These are phyloP conservation scores for Exophiala aquamarina DNA, from an alignment of 2,329 filamentous ascomycete species.

Conservation along the genomic window DNA sequence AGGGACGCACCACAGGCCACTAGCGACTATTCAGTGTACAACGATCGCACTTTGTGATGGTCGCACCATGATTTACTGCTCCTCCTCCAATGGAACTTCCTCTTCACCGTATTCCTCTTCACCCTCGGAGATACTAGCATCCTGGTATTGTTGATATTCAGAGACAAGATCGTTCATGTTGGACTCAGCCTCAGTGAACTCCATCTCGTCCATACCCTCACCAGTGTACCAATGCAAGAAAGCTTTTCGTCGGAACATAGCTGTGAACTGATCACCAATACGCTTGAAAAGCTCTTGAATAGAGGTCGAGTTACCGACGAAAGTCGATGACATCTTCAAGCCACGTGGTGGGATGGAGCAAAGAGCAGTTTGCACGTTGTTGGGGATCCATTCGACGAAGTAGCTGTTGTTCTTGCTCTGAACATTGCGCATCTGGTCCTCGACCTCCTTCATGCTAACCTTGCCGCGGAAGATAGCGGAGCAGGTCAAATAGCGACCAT, in stretches of 20 bases:
- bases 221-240: conserved; percentile 99
- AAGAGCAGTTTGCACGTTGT: conserved; percentile 99
- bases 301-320: conserved; percentile 98
- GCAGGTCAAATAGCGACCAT: conserved; percentile 99
- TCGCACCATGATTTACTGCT: conserved; percentile 17
- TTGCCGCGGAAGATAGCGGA: conserved; percentile 99
- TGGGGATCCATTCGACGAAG: conserved; percentile 99
- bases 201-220: conserved; percentile 99
- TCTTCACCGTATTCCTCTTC: conserved; percentile 75
- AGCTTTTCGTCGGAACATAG: conserved; percentile 99
- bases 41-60: too few relatives aligned
- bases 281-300: conserved; percentile 99
- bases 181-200: conserved; percentile 99
- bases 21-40: conserved; percentile 4
- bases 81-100: conserved; percentile 24
- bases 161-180: conserved; percentile 99
- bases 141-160: conserved; percentile 99
- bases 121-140: conserved; percentile 93
- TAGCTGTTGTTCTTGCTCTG: conserved; percentile 99
- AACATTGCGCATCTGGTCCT: conserved; percentile 99
- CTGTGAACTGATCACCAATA: conserved; percentile 98
- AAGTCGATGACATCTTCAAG: conserved; percentile 98
- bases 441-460: conserved; percentile 99
- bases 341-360: conserved; percentile 98
- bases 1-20: conserved; percentile 5